Conservation (phyloP, 257 asterid genomes). For the Nyctanthes arbortristis region DNA sequence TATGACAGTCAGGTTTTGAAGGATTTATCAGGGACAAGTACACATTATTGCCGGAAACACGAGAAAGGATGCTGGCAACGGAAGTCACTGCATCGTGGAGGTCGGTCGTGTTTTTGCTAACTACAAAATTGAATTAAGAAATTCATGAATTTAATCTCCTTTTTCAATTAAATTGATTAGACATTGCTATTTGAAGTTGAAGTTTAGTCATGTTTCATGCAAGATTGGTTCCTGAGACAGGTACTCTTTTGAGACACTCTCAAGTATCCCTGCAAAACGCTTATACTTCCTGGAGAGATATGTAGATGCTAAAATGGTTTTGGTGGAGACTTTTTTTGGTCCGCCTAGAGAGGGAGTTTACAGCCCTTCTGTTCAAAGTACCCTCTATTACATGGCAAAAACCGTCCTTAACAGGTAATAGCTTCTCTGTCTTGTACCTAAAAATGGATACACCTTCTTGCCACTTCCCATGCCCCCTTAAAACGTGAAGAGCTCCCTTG, state of each 20-base stretch:
- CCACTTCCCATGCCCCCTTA: too few relatives aligned
- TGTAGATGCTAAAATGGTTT: constrained; percentile 63
- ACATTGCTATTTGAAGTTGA: constrained; percentile 10
- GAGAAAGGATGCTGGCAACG: constrained; percentile 92
- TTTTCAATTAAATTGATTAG: neutral
- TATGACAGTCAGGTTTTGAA: constrained; percentile 93
- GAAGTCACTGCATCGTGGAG: constrained; percentile 93
- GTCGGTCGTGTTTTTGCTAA: constrained; percentile 32
- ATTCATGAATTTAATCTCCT: constrained; percentile 13
- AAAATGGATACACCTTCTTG: too few relatives aligned
- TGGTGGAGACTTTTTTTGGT: constrained; percentile 77
- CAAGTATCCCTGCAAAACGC: constrained; percentile 57
- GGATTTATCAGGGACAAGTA: constrained; percentile 82
- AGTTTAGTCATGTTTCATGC: constrained; percentile 11
- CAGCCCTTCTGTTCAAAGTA: constrained; percentile 95
- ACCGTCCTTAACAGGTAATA: constrained; percentile 75
- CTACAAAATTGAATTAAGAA: neutral
- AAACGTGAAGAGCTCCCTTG: neutral
- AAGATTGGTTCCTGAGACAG: constrained; percentile 40
- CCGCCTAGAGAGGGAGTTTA: constrained; percentile 75
- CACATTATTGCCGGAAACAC: constrained; percentile 91
- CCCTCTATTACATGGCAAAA: constrained; percentile 82
- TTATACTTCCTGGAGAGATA: constrained; percentile 63
- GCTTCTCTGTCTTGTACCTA: neutral
- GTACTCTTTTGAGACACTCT: constrained; percentile 62